Percentiles rank a stretch among this genome's conserved stretches.
Evolutionary conservation across 192 early-diverging fungal species (phyloP).

Genomic region (Coemansia sp.): DNA sequence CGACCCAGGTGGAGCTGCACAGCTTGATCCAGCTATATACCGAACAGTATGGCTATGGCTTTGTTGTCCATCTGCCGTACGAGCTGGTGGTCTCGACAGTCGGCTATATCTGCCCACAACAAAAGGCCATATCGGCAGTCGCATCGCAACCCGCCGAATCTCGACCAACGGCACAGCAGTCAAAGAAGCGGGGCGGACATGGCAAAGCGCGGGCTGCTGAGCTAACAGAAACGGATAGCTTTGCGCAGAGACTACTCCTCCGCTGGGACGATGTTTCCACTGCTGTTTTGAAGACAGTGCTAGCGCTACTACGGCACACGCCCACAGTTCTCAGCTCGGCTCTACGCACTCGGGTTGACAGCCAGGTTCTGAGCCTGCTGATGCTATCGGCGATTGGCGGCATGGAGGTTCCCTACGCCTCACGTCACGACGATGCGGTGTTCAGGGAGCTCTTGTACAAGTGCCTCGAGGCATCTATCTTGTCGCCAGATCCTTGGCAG

Average conservation of each 20-base stretch:
- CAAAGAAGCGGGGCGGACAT: constrained; percentile 27
- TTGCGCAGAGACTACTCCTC: constrained; percentile 1
- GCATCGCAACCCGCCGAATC: too few species aligned
- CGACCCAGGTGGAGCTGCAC: constrained; percentile 28
- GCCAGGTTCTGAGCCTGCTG: constrained; percentile 24
- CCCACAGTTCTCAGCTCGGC: constrained; percentile 20
- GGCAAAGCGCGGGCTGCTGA: constrained; percentile 12
- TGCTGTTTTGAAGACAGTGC: constrained; percentile 10
- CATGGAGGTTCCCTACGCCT: constrained; percentile 15
- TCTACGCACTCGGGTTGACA: constrained; percentile 27
- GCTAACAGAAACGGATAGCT: neutral
- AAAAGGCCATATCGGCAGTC: neutral
- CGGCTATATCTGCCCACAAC: constrained; percentile 15
- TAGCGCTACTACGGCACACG: constrained; percentile 19
- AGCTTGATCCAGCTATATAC: constrained; percentile 29
- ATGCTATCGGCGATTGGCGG: constrained; percentile 31
- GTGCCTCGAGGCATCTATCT: constrained; percentile 35
- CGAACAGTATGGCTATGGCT: constrained; percentile 32
- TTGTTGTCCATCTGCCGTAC: constrained; percentile 28
- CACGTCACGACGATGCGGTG: constrained; percentile 16
- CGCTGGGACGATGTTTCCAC: constrained; percentile 29
- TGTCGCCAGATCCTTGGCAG: constrained; percentile 45
- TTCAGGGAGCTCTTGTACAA: constrained; percentile 14
- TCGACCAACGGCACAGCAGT: neutral
- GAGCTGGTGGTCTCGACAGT: constrained; percentile 24